These are phyloP conservation scores for Xylariales sp. DNA, from an alignment of 2,329 filamentous ascomycete species.

Conservation along the genomic window DNA sequence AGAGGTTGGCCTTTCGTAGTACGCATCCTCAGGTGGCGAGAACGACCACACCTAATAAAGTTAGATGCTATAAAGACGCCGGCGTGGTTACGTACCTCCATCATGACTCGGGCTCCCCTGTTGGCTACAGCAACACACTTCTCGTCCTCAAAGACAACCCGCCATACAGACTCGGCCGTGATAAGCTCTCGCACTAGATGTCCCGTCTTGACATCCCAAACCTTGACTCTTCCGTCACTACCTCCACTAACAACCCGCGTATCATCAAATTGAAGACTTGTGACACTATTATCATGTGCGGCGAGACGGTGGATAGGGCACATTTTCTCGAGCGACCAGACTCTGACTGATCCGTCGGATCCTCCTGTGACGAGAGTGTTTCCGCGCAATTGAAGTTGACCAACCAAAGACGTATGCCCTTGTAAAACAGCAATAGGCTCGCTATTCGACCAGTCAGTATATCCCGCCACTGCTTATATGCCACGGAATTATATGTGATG, in stretches of 20 bases:
- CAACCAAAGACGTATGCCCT: constrained; percentile 95
- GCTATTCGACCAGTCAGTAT: constrained; percentile 54
- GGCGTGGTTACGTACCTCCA: constrained; percentile 78
- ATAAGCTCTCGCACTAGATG: constrained; percentile 91
- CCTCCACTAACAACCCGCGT: constrained; percentile 95
- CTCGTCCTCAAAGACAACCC: constrained; percentile 97
- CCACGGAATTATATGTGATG: constrained; percentile 11
- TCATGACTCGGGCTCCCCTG: constrained; percentile 85
- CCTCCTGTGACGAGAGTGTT: constrained; percentile 96
- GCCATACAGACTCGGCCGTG: constrained; percentile 93
- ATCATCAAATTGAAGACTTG: constrained; percentile 96
- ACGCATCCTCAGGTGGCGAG: constrained; percentile 81
- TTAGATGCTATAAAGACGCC: constrained; percentile 47
- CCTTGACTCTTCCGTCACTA: constrained; percentile 96
- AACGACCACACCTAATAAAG: constrained; percentile 86
- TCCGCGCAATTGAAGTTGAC: constrained; percentile 94
- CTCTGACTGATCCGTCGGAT: constrained; percentile 93
- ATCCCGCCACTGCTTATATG: not conserved
- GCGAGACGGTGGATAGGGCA: constrained; percentile 93
- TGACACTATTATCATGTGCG: constrained; percentile 98
- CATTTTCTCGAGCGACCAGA: constrained; percentile 94
- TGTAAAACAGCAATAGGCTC: constrained; percentile 92
- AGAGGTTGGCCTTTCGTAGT: constrained; percentile 64
- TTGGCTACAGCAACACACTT: constrained; percentile 97
- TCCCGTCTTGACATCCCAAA: constrained; percentile 96